Evolutionary conservation across 2,329 filamentous ascomycete species (phyloP).

Genomic region (Beauveria medogensis): DNA sequence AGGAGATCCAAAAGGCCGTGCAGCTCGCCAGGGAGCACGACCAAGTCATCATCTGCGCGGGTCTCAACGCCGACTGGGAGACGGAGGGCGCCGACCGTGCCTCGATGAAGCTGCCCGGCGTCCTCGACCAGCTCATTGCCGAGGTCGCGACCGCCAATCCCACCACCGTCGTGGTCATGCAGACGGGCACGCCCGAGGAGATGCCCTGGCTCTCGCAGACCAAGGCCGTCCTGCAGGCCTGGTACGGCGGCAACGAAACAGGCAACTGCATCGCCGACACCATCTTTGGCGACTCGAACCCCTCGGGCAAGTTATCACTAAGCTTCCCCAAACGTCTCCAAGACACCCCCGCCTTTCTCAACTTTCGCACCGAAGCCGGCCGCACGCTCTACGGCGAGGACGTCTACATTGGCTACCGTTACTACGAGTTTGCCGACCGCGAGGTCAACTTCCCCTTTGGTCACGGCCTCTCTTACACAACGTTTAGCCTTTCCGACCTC

Average conservation of each 20-base stretch:
- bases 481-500: conserved; percentile 50
- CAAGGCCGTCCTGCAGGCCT: conserved; percentile 61
- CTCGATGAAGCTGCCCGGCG: conserved; percentile 68
- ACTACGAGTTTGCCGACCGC: conserved; percentile 64
- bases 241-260: conserved; percentile 83
- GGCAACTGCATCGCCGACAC: conserved; percentile 75
- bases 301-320: conserved; percentile 65
- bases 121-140: conserved; percentile 61
- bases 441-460: conserved; percentile 69
- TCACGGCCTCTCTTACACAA: conserved; percentile 71
- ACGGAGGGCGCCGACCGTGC: conserved; percentile 71
- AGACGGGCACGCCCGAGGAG: conserved; percentile 66
- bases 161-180: conserved; percentile 64
- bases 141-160: conserved; percentile 59
- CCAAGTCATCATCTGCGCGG: conserved; percentile 70
- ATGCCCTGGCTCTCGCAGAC: conserved; percentile 60
- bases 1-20: conserved; percentile 58
- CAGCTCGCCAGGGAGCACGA: conserved; percentile 61
- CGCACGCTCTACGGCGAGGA: conserved; percentile 72
- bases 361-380: conserved; percentile 62
- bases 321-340: conserved; percentile 60
- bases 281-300: conserved; percentile 65
- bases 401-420: conserved; percentile 73
- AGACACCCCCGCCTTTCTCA: conserved; percentile 69
- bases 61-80: conserved; percentile 76